A percentile compares a stretch with the other conserved stretches of the same genome.
Conservation (phyloP, 495 filamentous ascomycete species). For the Aspergillus campestris region DNA sequence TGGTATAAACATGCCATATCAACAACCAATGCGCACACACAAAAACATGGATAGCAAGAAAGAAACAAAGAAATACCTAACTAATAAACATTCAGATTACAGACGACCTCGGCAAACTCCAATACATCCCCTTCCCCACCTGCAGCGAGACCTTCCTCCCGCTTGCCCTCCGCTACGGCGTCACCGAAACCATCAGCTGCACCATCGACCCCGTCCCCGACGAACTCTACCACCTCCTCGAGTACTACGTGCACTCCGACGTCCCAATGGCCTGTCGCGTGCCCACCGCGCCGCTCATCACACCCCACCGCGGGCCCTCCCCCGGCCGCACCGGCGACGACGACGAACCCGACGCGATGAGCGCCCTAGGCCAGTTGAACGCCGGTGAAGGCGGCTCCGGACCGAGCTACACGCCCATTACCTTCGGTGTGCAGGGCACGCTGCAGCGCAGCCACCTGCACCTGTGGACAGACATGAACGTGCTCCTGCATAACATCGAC, state of each 20-base stretch:
- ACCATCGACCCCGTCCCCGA: conserved; percentile 81
- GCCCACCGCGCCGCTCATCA: conserved; percentile 57
- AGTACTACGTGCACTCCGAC: conserved; percentile 98
- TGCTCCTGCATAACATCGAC: conserved; percentile 66
- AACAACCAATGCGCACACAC: not conserved
- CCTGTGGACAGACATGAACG: conserved; percentile 80
- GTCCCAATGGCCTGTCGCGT: conserved; percentile 88
- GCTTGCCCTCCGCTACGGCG: conserved; percentile 76
- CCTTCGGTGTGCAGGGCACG: conserved; percentile 81
- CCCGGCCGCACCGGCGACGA: conserved; percentile 3
- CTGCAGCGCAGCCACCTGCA: conserved; percentile 86
- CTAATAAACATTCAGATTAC: conserved; percentile 53
- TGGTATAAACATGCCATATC: not conserved
- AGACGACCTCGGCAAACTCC: conserved; percentile 67
- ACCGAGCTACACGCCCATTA: conserved; percentile 52
- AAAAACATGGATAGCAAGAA: not conserved
- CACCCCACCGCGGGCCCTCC: conserved; percentile 7
- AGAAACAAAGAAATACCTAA: not conserved
- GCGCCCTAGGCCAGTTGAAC: conserved; percentile 17
- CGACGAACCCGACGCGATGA: conserved; percentile 11
- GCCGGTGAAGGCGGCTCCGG: conserved; percentile 16
- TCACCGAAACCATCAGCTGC: conserved; percentile 73
- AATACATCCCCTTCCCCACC: conserved; percentile 86
- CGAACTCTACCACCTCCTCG: conserved; percentile 90
- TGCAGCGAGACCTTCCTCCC: conserved; percentile 86